Percentiles rank a stretch among this genome's conserved stretches.
phyloP scores from a whole-genome alignment of 2,329 filamentous ascomycete species.

The Uncinocarpus reesii region DNA sequence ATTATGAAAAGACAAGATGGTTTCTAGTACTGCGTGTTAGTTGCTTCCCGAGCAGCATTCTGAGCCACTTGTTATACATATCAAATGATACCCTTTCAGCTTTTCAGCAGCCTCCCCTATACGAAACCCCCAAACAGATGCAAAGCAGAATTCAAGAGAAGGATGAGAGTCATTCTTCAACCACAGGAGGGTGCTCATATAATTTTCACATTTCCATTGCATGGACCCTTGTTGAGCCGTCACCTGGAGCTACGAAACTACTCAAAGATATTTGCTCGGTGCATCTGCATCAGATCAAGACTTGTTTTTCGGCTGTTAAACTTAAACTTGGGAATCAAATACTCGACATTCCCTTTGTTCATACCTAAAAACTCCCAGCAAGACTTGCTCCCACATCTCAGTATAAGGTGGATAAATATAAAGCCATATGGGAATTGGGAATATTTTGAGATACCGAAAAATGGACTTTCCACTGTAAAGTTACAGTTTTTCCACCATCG shows the following conservation, averaged over 20 bases:
- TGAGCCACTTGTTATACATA: slow-evolving; percentile 53
- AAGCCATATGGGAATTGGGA: too few relatives aligned
- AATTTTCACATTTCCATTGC: slow-evolving; percentile 84
- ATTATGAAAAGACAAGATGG: slow-evolving; percentile 59
- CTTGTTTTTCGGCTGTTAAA: slow-evolving; percentile 55
- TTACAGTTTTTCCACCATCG: too few relatives aligned
- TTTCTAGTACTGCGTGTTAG: slow-evolving; percentile 68
- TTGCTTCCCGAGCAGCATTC: slow-evolving; percentile 40
- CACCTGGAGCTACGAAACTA: slow-evolving; percentile 32
- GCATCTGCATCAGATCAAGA: slow-evolving; percentile 34
- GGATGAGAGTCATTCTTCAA: not conserved
- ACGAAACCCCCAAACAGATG: slow-evolving; percentile 32
- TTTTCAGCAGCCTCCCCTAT: slow-evolving; percentile 62
- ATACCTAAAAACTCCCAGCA: not conserved
- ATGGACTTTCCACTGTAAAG: too few relatives aligned
- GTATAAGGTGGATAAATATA: too few relatives aligned
- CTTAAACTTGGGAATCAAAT: slow-evolving; percentile 65
- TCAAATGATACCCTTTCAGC: slow-evolving; percentile 54
- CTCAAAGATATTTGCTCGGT: slow-evolving; percentile 21
- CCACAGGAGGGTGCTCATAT: slow-evolving; percentile 29
- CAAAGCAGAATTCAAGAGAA: slow-evolving; percentile 3
- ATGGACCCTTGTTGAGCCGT: slow-evolving; percentile 59
- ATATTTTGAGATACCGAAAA: too few relatives aligned
- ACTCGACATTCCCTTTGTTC: not conserved
- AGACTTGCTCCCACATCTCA: too few relatives aligned